Percentiles rank a stretch among this genome's conserved stretches.
These are phyloP conservation scores for Bonnemaisonia californica DNA, from an alignment of 31 red algal species.

Conservation along the genomic window DNA sequence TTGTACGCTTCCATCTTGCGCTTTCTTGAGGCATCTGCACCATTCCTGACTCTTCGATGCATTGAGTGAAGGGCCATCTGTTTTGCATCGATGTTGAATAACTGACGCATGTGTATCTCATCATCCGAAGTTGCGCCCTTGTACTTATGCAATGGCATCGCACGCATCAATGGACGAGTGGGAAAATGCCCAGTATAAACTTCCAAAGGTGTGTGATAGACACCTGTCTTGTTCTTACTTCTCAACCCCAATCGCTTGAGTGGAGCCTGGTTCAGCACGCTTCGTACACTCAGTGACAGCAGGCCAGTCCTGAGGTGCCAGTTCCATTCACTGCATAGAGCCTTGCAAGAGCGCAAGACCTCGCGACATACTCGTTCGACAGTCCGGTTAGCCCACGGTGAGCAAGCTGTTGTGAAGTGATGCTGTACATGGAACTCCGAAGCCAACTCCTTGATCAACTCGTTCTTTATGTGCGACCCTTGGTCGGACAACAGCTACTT, in stretches of 20 bases:
- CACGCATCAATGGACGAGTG: background rate
- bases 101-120: background rate
- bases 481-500: background rate
- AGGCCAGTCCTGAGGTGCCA: constrained; percentile 12
- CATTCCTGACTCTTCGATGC: background rate
- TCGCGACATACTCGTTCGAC: constrained; percentile 16
- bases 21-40: background rate
- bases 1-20: background rate
- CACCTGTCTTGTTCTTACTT: background rate
- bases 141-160: background rate
- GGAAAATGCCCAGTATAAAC: background rate
- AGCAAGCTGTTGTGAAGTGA: constrained; percentile 32
- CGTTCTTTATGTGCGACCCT: constrained; percentile 30
- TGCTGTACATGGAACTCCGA: background rate
- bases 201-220: background rate
- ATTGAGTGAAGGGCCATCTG: constrained; percentile 1
- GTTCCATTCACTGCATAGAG: background rate
- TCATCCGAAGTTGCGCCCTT: background rate
- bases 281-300: constrained; percentile 2
- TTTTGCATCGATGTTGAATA: background rate
- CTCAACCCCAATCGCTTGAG: constrained; percentile 9
- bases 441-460: background rate
- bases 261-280: constrained; percentile 25
- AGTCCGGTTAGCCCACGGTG: constrained; percentile 23
- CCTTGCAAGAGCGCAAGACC: background rate